These are phyloP conservation scores for Fusarium chaquense DNA, from an alignment of 2,329 filamentous ascomycete genomes.

Conservation along the genomic window DNA sequence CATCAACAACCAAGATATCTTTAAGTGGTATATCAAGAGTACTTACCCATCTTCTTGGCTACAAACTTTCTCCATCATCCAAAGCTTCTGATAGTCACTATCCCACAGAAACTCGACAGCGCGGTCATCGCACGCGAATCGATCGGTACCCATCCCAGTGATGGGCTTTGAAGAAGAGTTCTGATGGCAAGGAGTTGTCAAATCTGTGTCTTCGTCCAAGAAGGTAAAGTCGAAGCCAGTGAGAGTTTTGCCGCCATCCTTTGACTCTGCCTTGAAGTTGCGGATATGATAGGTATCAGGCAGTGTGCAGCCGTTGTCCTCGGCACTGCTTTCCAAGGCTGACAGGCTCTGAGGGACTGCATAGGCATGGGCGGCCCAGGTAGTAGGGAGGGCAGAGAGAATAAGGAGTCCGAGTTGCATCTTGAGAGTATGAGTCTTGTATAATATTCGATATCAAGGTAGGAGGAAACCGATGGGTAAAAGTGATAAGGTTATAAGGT, in stretches of 20 bases:
- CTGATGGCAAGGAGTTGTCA: constrained; percentile 58
- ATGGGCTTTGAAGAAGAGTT: constrained; percentile 57
- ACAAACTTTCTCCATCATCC: constrained; percentile 61
- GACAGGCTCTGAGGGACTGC: constrained; percentile 44
- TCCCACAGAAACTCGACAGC: constrained; percentile 60
- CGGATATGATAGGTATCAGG: constrained; percentile 56
- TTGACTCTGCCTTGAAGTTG: constrained; percentile 53
- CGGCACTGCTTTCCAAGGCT: constrained; percentile 41
- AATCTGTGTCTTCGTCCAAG: constrained; percentile 54
- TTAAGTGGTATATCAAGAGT: not conserved
- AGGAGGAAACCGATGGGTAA: not conserved
- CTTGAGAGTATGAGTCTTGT: constrained; percentile 7
- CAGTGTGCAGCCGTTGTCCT: constrained; percentile 51
- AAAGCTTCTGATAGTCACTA: constrained; percentile 48
- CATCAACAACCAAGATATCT: constrained; percentile 2
- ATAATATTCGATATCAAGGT: not conserved
- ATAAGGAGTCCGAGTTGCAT: constrained; percentile 41
- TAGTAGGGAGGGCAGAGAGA: constrained; percentile 42
- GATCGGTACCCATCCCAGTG: constrained; percentile 41
- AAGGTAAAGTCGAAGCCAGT: constrained; percentile 56
- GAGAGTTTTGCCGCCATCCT: constrained; percentile 51
- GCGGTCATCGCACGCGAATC: constrained; percentile 59
- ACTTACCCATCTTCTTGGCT: constrained; percentile 54
- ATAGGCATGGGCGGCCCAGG: constrained; percentile 46
- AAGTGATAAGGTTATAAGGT: not conserved